Conservation (phyloP, 2,329 filamentous ascomycete genomes). For the Ascomycota sp. region DNA sequence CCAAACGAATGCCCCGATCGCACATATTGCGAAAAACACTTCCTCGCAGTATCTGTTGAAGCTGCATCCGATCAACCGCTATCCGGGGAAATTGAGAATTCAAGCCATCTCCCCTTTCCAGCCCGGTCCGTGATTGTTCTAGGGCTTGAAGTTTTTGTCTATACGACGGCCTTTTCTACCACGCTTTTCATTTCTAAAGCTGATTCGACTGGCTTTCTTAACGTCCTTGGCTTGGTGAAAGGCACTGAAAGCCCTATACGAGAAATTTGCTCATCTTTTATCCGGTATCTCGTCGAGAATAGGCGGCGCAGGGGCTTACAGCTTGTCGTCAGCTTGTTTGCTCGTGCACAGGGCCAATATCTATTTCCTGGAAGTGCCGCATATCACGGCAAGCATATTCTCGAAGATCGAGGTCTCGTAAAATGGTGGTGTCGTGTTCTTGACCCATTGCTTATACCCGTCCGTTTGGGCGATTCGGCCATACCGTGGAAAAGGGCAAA, state of each 20-base stretch:
- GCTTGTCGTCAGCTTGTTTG: conserved; percentile 74
- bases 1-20: conserved; percentile 50
- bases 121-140: conserved; percentile 46
- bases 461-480: conserved; percentile 13
- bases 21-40: conserved; percentile 79
- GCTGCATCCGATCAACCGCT: not conserved
- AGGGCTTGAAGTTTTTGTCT: conserved; percentile 74
- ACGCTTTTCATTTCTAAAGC: conserved; percentile 94
- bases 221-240: conserved; percentile 40
- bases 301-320: conserved; percentile 43
- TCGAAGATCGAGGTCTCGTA: conserved; percentile 76
- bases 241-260: conserved; percentile 54
- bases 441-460: conserved; percentile 45
- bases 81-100: too few relatives aligned
- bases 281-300: conserved; percentile 52
- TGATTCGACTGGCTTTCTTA: conserved; percentile 79
- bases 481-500: conserved; percentile 28
- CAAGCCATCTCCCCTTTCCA: not conserved
- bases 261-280: conserved; percentile 51
- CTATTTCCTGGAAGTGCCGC: conserved; percentile 84
- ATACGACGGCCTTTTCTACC: conserved; percentile 58
- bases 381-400: conserved; percentile 68
- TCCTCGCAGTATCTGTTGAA: conserved; percentile 31
- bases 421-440: conserved; percentile 91
- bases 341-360: conserved; percentile 79